phyloP scores from a whole-genome alignment of 805 yeast species.

The Teunomyces panamensis region DNA sequence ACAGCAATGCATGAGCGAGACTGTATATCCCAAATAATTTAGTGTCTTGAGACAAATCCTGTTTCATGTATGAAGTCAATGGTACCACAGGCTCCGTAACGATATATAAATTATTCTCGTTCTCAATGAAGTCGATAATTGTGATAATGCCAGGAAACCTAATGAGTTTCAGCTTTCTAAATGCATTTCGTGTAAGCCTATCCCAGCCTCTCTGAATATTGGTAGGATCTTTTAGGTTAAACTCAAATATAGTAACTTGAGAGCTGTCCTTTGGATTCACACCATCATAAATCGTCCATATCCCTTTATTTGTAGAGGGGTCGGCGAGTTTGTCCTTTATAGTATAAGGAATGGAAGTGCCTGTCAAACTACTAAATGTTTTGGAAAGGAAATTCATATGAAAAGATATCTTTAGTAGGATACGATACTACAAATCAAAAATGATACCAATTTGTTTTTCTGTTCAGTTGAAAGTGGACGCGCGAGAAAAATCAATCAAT shows the following conservation, averaged over 20 bases:
- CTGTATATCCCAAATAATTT: conserved; percentile 54
- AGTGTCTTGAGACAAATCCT: conserved; percentile 32
- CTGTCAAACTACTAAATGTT: conserved; percentile 57
- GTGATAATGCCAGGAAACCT: conserved; percentile 68
- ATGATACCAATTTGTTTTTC: not conserved
- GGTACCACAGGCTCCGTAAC: conserved; percentile 69
- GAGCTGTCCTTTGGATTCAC: conserved; percentile 47
- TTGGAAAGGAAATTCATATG: conserved; percentile 68
- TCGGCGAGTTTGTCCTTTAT: conserved; percentile 44
- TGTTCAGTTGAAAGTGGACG: not conserved
- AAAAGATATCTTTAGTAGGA: not conserved
- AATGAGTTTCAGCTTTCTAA: conserved; percentile 50
- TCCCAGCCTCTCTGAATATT: conserved; percentile 22
- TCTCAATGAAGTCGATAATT: conserved; percentile 62
- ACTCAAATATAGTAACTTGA: conserved; percentile 64
- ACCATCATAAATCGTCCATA: conserved; percentile 69
- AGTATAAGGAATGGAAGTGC: conserved; percentile 56
- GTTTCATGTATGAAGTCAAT: conserved; percentile 36
- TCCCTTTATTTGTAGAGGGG: conserved; percentile 27
- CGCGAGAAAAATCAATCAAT: not conserved
- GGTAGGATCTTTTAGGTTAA: conserved; percentile 44
- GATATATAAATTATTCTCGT: conserved; percentile 53
- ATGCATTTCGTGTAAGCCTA: conserved; percentile 35
- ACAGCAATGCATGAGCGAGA: conserved; percentile 53
- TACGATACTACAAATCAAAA: not conserved